Conservation (phyloP, 2,329 filamentous ascomycete species). For the Gliomastix tumulicola region DNA sequence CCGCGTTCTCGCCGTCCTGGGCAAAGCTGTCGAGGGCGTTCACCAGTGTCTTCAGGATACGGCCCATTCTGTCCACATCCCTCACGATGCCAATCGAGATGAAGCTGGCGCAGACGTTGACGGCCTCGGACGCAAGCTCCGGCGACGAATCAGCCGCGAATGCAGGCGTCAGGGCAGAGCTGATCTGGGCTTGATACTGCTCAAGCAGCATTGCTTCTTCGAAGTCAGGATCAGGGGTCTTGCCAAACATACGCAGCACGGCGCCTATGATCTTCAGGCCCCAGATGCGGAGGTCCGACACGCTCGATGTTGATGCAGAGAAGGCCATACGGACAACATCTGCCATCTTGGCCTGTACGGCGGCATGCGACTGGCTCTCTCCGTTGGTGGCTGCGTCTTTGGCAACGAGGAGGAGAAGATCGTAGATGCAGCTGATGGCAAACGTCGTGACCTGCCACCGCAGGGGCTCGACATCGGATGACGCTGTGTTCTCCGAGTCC, state of each 20-base stretch:
- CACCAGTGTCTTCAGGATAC: slow-evolving; percentile 89
- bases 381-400: slow-evolving; percentile 75
- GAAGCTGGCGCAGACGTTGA: slow-evolving; percentile 97
- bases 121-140: slow-evolving; percentile 88
- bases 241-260: slow-evolving; percentile 91
- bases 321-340: slow-evolving; percentile 97
- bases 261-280: slow-evolving; percentile 92
- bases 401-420: slow-evolving; percentile 71
- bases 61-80: slow-evolving; percentile 96
- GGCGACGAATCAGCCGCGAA: slow-evolving; percentile 95
- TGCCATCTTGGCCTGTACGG: slow-evolving; percentile 75
- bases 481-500: slow-evolving; percentile 39
- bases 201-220: slow-evolving; percentile 94
- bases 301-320: slow-evolving; percentile 89
- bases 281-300: slow-evolving; percentile 83
- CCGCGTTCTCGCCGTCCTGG: slow-evolving; percentile 68
- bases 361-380: slow-evolving; percentile 69
- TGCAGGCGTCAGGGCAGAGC: slow-evolving; percentile 89
- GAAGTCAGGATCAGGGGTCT: slow-evolving; percentile 92
- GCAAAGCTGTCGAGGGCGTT: slow-evolving; percentile 89
- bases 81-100: slow-evolving; percentile 96
- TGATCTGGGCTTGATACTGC: slow-evolving; percentile 97
- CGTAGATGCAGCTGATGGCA: slow-evolving; percentile 80
- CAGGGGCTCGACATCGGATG: slow-evolving; percentile 73
- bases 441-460: slow-evolving; percentile 96